Evolutionary conservation across 768 basidiomycete genomes (phyloP).

Genomic region (Boletus subcaerulescens): DNA sequence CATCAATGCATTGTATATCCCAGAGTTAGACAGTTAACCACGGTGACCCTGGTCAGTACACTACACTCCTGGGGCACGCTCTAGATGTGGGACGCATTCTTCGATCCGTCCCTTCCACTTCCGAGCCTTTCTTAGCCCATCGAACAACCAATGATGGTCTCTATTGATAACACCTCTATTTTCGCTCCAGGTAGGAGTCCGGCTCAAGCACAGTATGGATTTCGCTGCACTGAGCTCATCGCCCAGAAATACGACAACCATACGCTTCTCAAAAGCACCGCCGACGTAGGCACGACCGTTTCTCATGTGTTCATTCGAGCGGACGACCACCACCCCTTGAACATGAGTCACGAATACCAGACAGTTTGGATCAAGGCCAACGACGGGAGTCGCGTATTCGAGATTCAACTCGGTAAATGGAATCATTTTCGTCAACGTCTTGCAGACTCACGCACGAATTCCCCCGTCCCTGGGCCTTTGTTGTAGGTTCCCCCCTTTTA

Average conservation of each 20-base stretch:
- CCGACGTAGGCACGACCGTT: slow-evolving; percentile 43
- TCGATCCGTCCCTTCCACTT: neutral
- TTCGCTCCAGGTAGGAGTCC: slow-evolving; percentile 49
- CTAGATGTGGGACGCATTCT: slow-evolving; percentile 39
- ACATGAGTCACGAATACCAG: slow-evolving; percentile 59
- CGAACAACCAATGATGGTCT: slow-evolving; percentile 51
- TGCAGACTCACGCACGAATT: neutral
- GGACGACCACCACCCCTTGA: slow-evolving; percentile 43
- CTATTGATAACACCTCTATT: slow-evolving; percentile 56
- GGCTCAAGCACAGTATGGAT: slow-evolving; percentile 42
- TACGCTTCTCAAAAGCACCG: slow-evolving; percentile 35
- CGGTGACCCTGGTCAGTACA: slow-evolving; percentile 35
- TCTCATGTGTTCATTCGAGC: slow-evolving; percentile 51
- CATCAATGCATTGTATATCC: neutral
- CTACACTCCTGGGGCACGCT: slow-evolving; percentile 38
- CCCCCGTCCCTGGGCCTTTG: neutral
- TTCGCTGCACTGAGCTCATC: slow-evolving; percentile 59
- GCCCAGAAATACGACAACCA: slow-evolving; percentile 42
- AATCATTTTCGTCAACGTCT: neutral
- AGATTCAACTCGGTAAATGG: slow-evolving; percentile 50
- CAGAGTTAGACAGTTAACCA: neutral
- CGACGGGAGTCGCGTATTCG: slow-evolving; percentile 61
- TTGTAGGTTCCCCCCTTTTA: slow-evolving; percentile 58
- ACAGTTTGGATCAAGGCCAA: slow-evolving; percentile 59
- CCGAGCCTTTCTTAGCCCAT: slow-evolving; percentile 23